These are phyloP conservation scores for Podospora pseudocomata DNA, from an alignment of 495 filamentous ascomycete genomes.

Conservation along the genomic window DNA sequence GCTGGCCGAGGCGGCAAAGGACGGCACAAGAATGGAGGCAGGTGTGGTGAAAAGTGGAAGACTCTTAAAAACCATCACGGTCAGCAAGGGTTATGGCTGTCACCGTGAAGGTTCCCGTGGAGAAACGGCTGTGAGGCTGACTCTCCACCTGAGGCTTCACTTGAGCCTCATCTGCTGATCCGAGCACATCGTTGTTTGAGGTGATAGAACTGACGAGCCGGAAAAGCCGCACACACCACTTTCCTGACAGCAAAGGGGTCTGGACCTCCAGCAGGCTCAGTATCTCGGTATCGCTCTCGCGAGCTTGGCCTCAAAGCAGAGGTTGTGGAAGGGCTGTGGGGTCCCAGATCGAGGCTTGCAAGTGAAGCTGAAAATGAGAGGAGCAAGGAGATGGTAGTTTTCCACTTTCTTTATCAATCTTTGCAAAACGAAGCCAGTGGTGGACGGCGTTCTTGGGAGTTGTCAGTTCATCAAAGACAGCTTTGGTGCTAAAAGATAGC, in stretches of 20 bases:
- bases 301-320: not conserved
- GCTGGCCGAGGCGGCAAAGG: not conserved
- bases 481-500: not conserved
- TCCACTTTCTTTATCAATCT: not conserved
- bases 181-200: not conserved
- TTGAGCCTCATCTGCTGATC: not conserved
- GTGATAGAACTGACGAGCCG: not conserved
- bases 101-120: not conserved
- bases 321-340: not conserved
- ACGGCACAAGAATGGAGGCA: not conserved
- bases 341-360: not conserved
- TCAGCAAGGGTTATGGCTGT: not conserved
- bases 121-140: not conserved
- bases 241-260: not conserved
- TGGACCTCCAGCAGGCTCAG: not conserved
- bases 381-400: not conserved
- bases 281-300: too few species aligned
- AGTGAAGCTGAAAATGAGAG: not conserved
- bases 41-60: not conserved
- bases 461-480: not conserved
- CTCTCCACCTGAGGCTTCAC: not conserved
- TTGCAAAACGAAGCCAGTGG: not conserved
- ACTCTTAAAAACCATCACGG: not conserved
- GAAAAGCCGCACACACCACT: not conserved
- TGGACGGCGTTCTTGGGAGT: not conserved